These are phyloP conservation scores for Microbotryomycetes sp. DNA, from an alignment of 1,284 basidiomycete species.

Conservation along the genomic window DNA sequence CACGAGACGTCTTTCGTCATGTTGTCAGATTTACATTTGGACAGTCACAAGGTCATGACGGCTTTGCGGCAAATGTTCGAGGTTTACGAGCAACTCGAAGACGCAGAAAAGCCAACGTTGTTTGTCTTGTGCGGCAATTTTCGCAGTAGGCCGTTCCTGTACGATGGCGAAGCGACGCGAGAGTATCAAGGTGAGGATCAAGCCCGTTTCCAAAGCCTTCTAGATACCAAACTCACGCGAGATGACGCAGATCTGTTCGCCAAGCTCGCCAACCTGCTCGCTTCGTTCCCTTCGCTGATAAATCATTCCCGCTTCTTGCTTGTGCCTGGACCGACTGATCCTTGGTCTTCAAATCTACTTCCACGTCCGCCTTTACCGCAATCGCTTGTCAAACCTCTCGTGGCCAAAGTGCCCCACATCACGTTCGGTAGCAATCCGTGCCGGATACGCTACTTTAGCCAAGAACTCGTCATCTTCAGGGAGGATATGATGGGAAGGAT, in stretches of 20 bases:
- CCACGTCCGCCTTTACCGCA: constrained; percentile 73
- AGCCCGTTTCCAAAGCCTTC: not conserved
- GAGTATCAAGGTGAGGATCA: constrained; percentile 64
- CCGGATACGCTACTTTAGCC: constrained; percentile 87
- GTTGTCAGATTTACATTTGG: constrained; percentile 90
- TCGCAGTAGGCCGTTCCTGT: constrained; percentile 51
- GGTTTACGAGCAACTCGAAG: constrained; percentile 76
- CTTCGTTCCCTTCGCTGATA: constrained; percentile 67
- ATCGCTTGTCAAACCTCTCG: constrained; percentile 61
- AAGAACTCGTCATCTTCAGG: constrained; percentile 89
- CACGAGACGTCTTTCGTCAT: constrained; percentile 70
- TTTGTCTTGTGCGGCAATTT: constrained; percentile 96
- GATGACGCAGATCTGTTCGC: constrained; percentile 43
- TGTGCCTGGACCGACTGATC: constrained; percentile 86
- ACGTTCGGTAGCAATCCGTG: constrained; percentile 88
- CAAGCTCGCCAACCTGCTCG: constrained; percentile 72
- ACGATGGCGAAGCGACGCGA: constrained; percentile 32
- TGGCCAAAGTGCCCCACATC: constrained; percentile 62
- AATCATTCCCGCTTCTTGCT: constrained; percentile 81
- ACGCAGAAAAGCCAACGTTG: constrained; percentile 48
- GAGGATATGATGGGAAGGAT: constrained; percentile 92
- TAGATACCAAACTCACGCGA: too few species aligned
- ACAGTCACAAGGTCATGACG: constrained; percentile 70
- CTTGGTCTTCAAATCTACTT: constrained; percentile 56
- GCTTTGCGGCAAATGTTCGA: constrained; percentile 80